These are phyloP conservation scores for Cordia subcordata DNA, from an alignment of 257 asterid genomes.

Conservation along the genomic window DNA sequence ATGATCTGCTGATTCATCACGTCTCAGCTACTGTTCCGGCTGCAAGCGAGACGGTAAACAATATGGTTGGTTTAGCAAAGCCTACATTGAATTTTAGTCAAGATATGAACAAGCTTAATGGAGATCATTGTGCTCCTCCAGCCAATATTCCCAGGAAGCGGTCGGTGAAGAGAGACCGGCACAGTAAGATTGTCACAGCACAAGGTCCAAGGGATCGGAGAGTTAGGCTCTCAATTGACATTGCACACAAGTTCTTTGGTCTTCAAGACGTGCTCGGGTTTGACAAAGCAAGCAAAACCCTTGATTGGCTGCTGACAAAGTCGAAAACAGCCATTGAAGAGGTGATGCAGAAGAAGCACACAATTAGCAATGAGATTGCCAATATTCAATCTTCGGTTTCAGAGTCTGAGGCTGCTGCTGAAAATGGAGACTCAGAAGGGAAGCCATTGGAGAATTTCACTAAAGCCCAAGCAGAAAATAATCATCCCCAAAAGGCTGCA, in stretches of 20 bases:
- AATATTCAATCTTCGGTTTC: conserved; percentile 14
- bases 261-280: conserved; percentile 78
- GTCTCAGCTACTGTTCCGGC: conserved; percentile 10
- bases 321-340: conserved; percentile 68
- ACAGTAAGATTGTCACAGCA: conserved; percentile 77
- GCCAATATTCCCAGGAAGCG: neutral
- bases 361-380: neutral
- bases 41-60: conserved; percentile 7
- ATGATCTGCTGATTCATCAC: conserved; percentile 28
- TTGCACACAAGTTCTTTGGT: conserved; percentile 80
- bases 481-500: conserved; percentile 12
- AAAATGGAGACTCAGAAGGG: conserved; percentile 10
- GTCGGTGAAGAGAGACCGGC: conserved; percentile 45
- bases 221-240: conserved; percentile 74
- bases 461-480: neutral
- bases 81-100: neutral
- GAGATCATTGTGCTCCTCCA: conserved; percentile 4
- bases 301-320: conserved; percentile 75
- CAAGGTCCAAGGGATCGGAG: conserved; percentile 84
- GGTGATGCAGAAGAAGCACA: conserved; percentile 23
- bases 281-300: conserved; percentile 88
- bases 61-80: conserved; percentile 11
- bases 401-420: conserved; percentile 20
- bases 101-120: conserved; percentile 4
- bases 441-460: conserved; percentile 3